phyloP scores from a whole-genome alignment of 169 alveolate species.

The Babesia sp. region DNA sequence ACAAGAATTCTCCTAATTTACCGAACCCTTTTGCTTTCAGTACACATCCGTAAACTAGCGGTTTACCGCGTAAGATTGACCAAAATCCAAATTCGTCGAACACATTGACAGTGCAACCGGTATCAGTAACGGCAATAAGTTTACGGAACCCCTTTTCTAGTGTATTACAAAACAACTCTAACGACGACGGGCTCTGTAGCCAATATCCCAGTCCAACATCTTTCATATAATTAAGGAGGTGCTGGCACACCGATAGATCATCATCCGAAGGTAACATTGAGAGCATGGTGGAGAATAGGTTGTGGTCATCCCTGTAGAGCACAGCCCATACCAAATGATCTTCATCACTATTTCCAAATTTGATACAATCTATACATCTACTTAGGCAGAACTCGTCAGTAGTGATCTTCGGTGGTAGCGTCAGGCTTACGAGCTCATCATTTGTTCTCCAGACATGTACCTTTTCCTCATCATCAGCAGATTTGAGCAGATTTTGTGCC shows the following conservation, averaged over 20 bases:
- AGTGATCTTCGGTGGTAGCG: background rate
- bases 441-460: background rate
- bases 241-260: slow-evolving; percentile 7
- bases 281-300: slow-evolving; percentile 30
- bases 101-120: slow-evolving; percentile 26
- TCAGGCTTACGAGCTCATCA: slow-evolving; percentile 18
- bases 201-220: slow-evolving; percentile 57
- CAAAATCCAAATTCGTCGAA: slow-evolving; percentile 67
- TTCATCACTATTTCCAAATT: slow-evolving; percentile 26
- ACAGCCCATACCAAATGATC: slow-evolving; percentile 52
- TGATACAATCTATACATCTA: slow-evolving; percentile 23
- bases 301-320: slow-evolving; percentile 37
- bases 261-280: slow-evolving; percentile 7
- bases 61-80: slow-evolving; percentile 50
- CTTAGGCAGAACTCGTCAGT: slow-evolving; percentile 31
- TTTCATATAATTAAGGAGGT: slow-evolving; percentile 24
- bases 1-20: slow-evolving; percentile 41
- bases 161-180: slow-evolving; percentile 25
- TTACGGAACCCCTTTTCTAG: slow-evolving; percentile 44
- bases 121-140: slow-evolving; percentile 19
- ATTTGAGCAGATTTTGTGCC: slow-evolving; percentile 11
- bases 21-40: slow-evolving; percentile 54
- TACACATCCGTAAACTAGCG: slow-evolving; percentile 40
- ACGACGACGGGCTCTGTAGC: slow-evolving; percentile 12
- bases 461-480: slow-evolving; percentile 4